Percentiles rank a stretch among this genome's conserved stretches.
These are phyloP conservation scores for Candida tibetensis DNA, from an alignment of 805 yeast species.

Conservation along the genomic window DNA sequence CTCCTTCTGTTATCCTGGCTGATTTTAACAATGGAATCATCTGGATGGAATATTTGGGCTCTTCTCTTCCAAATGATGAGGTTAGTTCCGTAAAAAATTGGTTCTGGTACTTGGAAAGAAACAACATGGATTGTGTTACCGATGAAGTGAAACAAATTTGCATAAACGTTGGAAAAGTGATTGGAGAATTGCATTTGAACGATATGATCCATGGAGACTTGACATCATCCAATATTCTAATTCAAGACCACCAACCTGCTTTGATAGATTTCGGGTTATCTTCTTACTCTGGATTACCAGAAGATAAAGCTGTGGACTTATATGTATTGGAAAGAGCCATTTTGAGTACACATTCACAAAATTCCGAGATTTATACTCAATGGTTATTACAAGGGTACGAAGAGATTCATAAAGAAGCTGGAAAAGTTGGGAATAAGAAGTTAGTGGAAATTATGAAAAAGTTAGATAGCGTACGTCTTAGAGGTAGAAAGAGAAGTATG, in stretches of 20 bases:
- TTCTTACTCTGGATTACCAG: constrained; percentile 68
- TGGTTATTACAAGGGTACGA: constrained; percentile 76
- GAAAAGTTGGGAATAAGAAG: constrained; percentile 37
- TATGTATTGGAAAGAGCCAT: constrained; percentile 93
- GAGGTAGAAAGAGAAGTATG: constrained; percentile 96
- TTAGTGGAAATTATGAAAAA: constrained; percentile 56
- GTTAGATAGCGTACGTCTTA: constrained; percentile 77
- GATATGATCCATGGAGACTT: constrained; percentile 92
- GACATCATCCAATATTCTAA: constrained; percentile 82
- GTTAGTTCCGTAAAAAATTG: constrained; percentile 69
- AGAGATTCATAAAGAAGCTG: constrained; percentile 31
- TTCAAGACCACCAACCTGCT: constrained; percentile 46
- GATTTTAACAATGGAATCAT: constrained; percentile 77
- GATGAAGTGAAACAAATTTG: constrained; percentile 45
- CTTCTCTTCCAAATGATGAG: constrained; percentile 46
- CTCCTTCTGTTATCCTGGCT: constrained; percentile 72
- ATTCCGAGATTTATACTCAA: constrained; percentile 57
- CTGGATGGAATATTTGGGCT: constrained; percentile 84
- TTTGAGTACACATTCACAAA: constrained; percentile 81
- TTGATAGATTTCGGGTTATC: constrained; percentile 93
- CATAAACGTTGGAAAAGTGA: constrained; percentile 56
- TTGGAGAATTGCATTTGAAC: constrained; percentile 68
- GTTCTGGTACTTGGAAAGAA: constrained; percentile 59
- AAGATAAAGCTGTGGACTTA: constrained; percentile 95
- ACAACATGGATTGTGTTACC: constrained; percentile 20